Evolutionary conservation across 1,284 basidiomycete genomes (phyloP), one percentile per base, ranked within the genome.

Genomic region (Leccinum glutinopallens): DNA sequence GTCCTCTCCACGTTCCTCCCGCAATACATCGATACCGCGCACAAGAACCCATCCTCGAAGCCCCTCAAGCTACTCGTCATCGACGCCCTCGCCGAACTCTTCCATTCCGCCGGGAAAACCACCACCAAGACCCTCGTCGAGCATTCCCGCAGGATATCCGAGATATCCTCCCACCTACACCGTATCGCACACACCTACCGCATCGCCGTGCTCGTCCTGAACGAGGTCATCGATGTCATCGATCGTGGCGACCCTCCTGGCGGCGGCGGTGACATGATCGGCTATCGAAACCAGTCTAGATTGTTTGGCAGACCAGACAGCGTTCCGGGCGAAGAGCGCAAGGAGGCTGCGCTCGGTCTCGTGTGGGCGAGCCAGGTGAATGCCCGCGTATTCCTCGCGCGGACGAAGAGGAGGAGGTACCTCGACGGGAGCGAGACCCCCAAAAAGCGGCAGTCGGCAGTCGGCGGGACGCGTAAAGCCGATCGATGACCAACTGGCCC

Each of bases 291-390:
- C 33, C 94, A 97, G 72, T 83, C 88, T 1, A 83, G 85, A 5
- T 89, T 89, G 84, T 96, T 97, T 73, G 85, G 84, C 41, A 84
- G 89, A 41, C 84, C 84, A 8, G 82, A 87, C 64, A 84, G 80
- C 63, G 70, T 85, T 41, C 79, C 83, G 53, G 81, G 83, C 53
- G 87, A 90, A 71, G 78, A 80, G 63, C 77, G 75, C 63, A 93
- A 94, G 72, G 91, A 95, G 76, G 94, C 92, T 0, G 86, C 86
- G 46, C 78, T 98, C 2, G 96, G 96, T 0, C 86, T 96, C 59
- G 88, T 89, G 2, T 98, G 96, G 96, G 90, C 94, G 9, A 96
- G 96, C 75, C 90, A 92, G 67, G 81, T 97, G 65, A 96, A 96
- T 67, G 83, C 83, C 4, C 84, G 96, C 12, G 83, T 97, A 63